A percentile compares a stretch with the other conserved stretches of the same genome.
Evolutionary conservation across 2,329 filamentous ascomycete genomes (phyloP).

Genomic region (Plenodomus tracheiphilus): DNA sequence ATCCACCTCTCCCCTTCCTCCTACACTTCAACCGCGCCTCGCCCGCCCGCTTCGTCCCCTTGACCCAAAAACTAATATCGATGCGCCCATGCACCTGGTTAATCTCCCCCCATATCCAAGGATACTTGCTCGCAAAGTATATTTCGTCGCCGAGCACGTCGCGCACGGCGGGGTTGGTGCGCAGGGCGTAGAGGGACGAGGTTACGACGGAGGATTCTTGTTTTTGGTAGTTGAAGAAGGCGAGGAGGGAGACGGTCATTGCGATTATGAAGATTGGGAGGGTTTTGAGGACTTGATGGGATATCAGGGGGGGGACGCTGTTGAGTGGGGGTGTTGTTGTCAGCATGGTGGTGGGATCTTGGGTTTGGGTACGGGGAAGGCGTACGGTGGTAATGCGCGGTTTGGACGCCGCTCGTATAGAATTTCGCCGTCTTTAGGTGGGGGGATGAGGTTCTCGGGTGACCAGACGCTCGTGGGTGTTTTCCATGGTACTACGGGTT

Average conservation of each 20-base stretch:
- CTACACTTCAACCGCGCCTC: conserved; percentile 80
- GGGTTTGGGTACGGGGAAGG: background rate
- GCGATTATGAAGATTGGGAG: conserved; percentile 78
- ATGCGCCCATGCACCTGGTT: conserved; percentile 93
- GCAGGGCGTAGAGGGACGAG: conserved; percentile 87
- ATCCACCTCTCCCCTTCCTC: conserved; percentile 66
- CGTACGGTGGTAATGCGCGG: conserved; percentile 41
- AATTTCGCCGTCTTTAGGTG: conserved; percentile 42
- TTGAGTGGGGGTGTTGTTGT: conserved; percentile 3
- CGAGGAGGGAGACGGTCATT: conserved; percentile 71
- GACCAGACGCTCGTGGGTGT: conserved; percentile 45
- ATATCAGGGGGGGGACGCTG: conserved; percentile 42
- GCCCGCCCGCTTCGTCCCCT: conserved; percentile 71
- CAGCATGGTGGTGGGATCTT: background rate
- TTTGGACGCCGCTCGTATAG: conserved; percentile 39
- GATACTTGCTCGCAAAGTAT: conserved; percentile 53
- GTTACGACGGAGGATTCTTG: conserved; percentile 79
- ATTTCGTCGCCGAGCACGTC: conserved; percentile 75
- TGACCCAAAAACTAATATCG: conserved; percentile 83
- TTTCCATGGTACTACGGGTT: conserved; percentile 42
- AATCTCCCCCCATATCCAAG: conserved; percentile 66
- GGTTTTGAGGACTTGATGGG: conserved; percentile 55
- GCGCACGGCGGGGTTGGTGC: conserved; percentile 75
- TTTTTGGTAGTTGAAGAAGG: conserved; percentile 99
- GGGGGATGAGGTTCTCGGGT: conserved; percentile 41